A percentile compares a stretch with the other conserved stretches of the same genome.
phyloP scores from a whole-genome alignment of 352 stramenopile genomes.

The Phytophthora pluvialis region DNA sequence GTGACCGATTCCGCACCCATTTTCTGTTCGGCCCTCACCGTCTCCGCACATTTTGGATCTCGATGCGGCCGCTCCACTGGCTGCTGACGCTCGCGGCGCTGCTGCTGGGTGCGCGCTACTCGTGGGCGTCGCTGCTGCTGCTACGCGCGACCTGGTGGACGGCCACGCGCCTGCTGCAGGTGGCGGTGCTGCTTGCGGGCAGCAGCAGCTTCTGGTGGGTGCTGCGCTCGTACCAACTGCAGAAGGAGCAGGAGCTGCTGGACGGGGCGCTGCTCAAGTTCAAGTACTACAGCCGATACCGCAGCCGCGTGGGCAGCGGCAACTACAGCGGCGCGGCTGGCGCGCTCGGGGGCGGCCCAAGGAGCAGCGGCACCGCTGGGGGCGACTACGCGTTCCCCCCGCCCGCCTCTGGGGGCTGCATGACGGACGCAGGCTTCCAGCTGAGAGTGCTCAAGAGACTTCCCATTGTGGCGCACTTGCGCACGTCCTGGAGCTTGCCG shows the following conservation, averaged over 20 bases:
- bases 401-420: slow-evolving; percentile 6
- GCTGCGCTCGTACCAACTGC: slow-evolving; percentile 68
- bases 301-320: slow-evolving; percentile 30
- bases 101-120: slow-evolving; percentile 33
- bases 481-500: slow-evolving; percentile 62
- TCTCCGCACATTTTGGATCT: slow-evolving; percentile 13
- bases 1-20: slow-evolving; percentile 16
- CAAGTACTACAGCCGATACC: slow-evolving; percentile 63
- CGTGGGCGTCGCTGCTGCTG: slow-evolving; percentile 25
- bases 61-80: slow-evolving; percentile 28
- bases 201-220: slow-evolving; percentile 66
- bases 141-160: slow-evolving; percentile 33
- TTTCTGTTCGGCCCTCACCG: slow-evolving; percentile 11
- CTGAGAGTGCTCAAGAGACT: slow-evolving; percentile 64
- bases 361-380: slow-evolving; percentile 9
- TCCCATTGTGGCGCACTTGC: slow-evolving; percentile 64
- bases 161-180: slow-evolving; percentile 43
- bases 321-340: neutral
- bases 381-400: slow-evolving; percentile 10
- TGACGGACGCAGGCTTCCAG: slow-evolving; percentile 57
- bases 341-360: slow-evolving; percentile 2
- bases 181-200: slow-evolving; percentile 52
- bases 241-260: slow-evolving; percentile 65
- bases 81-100: slow-evolving; percentile 32
- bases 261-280: slow-evolving; percentile 57